Percentiles rank a stretch among this genome's conserved stretches.
phyloP scores from a whole-genome alignment of 805 yeast species.

The Ogataea polymorpha region DNA sequence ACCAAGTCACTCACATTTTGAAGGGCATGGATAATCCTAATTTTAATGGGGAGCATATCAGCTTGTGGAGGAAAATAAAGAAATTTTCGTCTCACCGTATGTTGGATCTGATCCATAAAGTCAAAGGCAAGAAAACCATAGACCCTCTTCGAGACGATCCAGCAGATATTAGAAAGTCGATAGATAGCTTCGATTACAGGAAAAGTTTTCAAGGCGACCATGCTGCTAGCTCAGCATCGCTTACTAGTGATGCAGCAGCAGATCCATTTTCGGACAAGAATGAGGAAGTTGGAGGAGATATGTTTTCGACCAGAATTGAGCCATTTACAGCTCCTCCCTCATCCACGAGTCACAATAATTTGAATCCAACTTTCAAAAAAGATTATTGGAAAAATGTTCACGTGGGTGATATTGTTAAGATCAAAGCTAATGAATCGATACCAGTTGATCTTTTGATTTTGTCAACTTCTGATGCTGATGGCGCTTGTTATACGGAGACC shows the following conservation, averaged over 20 bases:
- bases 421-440: slow-evolving; percentile 67
- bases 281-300: slow-evolving; percentile 10
- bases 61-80: slow-evolving; percentile 68
- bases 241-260: slow-evolving; percentile 15
- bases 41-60: slow-evolving; percentile 59
- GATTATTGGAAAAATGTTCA: slow-evolving; percentile 68
- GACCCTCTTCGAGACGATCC: slow-evolving; percentile 26
- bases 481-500: slow-evolving; percentile 69
- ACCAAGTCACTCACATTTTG: slow-evolving; percentile 66
- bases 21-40: slow-evolving; percentile 55
- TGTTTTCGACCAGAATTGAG: slow-evolving; percentile 15
- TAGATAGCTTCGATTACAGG: slow-evolving; percentile 35
- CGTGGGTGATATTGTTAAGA: slow-evolving; percentile 71
- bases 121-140: slow-evolving; percentile 22
- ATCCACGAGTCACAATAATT: slow-evolving; percentile 7
- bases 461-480: slow-evolving; percentile 68
- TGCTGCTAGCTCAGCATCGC: slow-evolving; percentile 17
- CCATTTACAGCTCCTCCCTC: slow-evolving; percentile 31
- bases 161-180: slow-evolving; percentile 27
- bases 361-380: slow-evolving; percentile 33
- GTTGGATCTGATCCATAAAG: slow-evolving; percentile 15
- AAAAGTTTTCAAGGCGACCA: slow-evolving; percentile 25
- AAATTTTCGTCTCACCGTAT: slow-evolving; percentile 35
- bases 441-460: slow-evolving; percentile 74
- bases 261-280: slow-evolving; percentile 26